These are phyloP conservation scores for Phytophthora fragariae DNA, from an alignment of 352 stramenopile species.

Conservation along the genomic window DNA sequence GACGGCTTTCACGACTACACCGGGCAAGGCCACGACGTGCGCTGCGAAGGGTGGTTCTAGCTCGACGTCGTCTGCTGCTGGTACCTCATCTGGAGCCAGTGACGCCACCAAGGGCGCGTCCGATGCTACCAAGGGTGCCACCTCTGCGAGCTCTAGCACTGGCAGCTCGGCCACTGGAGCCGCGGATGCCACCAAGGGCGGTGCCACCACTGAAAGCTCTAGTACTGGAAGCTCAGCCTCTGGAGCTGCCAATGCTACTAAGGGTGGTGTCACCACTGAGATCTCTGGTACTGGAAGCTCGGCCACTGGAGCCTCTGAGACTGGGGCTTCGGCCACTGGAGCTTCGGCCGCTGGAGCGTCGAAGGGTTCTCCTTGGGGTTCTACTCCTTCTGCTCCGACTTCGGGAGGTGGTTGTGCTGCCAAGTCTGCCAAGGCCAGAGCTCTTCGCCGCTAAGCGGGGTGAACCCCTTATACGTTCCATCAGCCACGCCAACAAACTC, in stretches of 20 bases:
- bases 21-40: conserved; percentile 31
- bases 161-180: neutral
- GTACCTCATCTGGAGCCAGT: neutral
- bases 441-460: conserved; percentile 25
- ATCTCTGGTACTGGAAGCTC: neutral
- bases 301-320: neutral
- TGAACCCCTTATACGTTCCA: conserved; percentile 6
- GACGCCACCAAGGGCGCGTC: conserved; percentile 1
- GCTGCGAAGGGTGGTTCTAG: conserved; percentile 22
- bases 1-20: conserved; percentile 31
- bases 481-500: neutral
- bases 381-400: conserved; percentile 17
- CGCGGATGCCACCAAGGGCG: neutral
- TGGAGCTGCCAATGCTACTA: neutral
- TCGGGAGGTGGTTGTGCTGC: conserved; percentile 28
- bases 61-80: conserved; percentile 1
- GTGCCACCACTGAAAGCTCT: conserved; percentile 8
- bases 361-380: conserved; percentile 31
- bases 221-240: neutral
- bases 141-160: neutral
- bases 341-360: conserved; percentile 3
- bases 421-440: conserved; percentile 9
- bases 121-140: conserved; percentile 19
- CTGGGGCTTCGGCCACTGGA: neutral
- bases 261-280: neutral